Evolutionary conservation across 352 stramenopile species (phyloP), one percentile per base, ranked within the genome.

Genomic region (Phytophthora aleatoria): DNA sequence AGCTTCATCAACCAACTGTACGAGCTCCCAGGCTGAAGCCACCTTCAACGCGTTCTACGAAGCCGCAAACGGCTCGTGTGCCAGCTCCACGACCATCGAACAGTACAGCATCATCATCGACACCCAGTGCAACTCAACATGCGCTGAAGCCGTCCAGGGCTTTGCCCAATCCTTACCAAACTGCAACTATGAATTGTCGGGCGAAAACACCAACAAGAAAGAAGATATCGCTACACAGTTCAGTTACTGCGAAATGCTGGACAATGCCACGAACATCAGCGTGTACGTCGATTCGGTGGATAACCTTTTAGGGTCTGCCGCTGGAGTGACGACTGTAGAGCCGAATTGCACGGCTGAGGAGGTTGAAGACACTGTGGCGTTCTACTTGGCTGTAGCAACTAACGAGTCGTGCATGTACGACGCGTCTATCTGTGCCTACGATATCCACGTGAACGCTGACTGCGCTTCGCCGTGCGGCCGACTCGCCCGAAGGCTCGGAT

Each of bases 181-280:
- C 36, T 76, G 71, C 53, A 61, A 64, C 44, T 79, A 76, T 31
- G 43, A 63, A 3, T 59, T 59, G 20, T 44, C 57, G 30, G 13
- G 58, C 24, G 67, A 74, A 16, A 55, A 42, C 26, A 62, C 35
- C 28, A 79, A 79, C 59, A 79, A 79, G 60, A 75, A 79, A 61
- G 12, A 68, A 45, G 39, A 63, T 35, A 55, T 60, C 7, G 49
- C 12, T 5, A 60, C 38, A 8, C 54, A 69, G 39, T 59, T 69
- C 39, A 55, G 44, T 10, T 60, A 53, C 30, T 66, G 58, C 30
- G 50, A 67, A 5, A 51, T 50, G 42, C 28, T 67, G 36, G 11
- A 57, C 36, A 16, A 67, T 38, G 44, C 33, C 10, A 38, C 31
- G 1, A 63, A 63, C 20, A 68, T 63, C 45, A 68, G 53, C n/a